Base-by-base conservation (phyloP, 2,329 filamentous ascomycete species). In the Drechslerella stenobrocha region DNA sequence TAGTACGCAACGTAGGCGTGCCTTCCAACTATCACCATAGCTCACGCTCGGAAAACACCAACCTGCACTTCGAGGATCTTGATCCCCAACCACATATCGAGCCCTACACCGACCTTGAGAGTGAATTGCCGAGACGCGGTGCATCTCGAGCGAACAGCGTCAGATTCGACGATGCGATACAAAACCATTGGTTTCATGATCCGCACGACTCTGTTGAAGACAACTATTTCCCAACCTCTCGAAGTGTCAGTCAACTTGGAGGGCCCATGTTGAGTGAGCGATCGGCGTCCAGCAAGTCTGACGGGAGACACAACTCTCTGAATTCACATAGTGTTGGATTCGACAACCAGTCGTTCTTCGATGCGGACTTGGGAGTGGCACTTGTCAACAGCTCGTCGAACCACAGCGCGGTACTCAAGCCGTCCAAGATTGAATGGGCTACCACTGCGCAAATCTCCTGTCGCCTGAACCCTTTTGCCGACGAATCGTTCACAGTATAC, bases 341-440 rank as follows among this genome's bases (percentile, higher is more conserved):
- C 18, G 90, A 96, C 72, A 87, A 85, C 37, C 83, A 84, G 75
- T 84, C 70, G 7, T 71, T 71, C 87, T 73, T 79, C 83, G 71
- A 81, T 83, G 72, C 81, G 82, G 60, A 81, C n/a, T 18, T 67
- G 81, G 22, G 83, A 86, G 50, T 82, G 85, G 34, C 83, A 85
- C 57, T 84, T 85, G 61, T 89, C 87, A 28, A 85, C 89, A 8
- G 77, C 88, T 51, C 85, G 89, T 56, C 84, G 86, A 23, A 40
- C 63, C 90, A 90, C 75, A 83, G 95, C 52, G 80, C 96, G 13
- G 90, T 92, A 9, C 87, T 91, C 4, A 90, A 95, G 3, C 93
- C 93, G 3, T 89, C 90, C 26, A 96, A 98, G 71, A 89, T 97
- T 60, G 87, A 93, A 69, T 98, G 93, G 79, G 97, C 93, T 91